Percentiles rank a stretch among this genome's conserved stretches.
Evolutionary conservation across 306 rosid genomes (phyloP).

Genomic region (Rosa persica): DNA sequence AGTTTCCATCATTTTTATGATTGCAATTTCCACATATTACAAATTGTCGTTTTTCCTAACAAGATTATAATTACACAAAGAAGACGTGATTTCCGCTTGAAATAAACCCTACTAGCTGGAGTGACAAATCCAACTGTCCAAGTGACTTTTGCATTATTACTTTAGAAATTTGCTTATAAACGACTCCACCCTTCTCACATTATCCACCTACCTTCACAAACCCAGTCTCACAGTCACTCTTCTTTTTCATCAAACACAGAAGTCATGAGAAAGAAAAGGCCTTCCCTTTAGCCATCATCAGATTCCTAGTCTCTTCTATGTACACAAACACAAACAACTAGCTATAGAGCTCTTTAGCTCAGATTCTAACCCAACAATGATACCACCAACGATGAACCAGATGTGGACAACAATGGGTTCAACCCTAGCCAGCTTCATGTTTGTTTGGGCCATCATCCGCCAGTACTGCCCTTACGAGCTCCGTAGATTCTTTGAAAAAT

Average conservation of each 20-base stretch:
- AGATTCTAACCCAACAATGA: constrained; percentile 18
- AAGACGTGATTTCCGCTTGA: too few species aligned
- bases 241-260: background rate
- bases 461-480: constrained; percentile 84
- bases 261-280: constrained; percentile 11
- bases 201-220: constrained; percentile 1
- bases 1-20: too few species aligned
- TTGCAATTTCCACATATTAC: too few species aligned
- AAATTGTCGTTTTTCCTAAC: too few species aligned
- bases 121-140: background rate
- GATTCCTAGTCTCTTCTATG: background rate
- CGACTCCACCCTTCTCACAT: constrained; percentile 3
- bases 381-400: constrained; percentile 51
- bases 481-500: constrained; percentile 48
- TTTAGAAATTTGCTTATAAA: constrained; percentile 4
- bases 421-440: constrained; percentile 79
- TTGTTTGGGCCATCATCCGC: constrained; percentile 70
- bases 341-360: background rate
- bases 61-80: too few species aligned
- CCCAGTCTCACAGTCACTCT: background rate
- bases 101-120: too few species aligned
- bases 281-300: background rate
- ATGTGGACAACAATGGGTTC: constrained; percentile 81
- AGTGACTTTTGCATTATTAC: background rate
- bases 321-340: background rate